A percentile compares a stretch with the other conserved stretches of the same genome.
Conservation (phyloP, 208 protist genomes). For the Naegleria fowleri region DNA sequence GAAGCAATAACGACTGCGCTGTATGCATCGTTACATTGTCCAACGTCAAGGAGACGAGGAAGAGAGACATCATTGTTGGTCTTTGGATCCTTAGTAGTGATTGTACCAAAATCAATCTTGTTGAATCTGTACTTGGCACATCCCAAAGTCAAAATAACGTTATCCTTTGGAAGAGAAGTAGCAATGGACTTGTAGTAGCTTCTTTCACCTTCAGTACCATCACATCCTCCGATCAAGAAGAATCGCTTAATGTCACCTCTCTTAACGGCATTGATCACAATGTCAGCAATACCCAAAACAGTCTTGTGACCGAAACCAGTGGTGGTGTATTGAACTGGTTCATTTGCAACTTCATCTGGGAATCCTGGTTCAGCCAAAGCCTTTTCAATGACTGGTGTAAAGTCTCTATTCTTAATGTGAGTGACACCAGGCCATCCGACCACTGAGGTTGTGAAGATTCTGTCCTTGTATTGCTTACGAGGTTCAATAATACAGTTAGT, state of each 20-base stretch:
- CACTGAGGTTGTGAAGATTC: constrained; percentile 54
- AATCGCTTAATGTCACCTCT: constrained; percentile 58
- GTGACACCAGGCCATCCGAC: constrained; percentile 48
- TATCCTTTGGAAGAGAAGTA: constrained; percentile 41
- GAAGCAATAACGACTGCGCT: constrained; percentile 57
- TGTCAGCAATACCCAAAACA: constrained; percentile 37
- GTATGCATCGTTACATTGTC: constrained; percentile 81
- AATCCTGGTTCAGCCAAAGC: constrained; percentile 49
- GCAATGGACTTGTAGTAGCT: constrained; percentile 63
- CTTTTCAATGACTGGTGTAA: constrained; percentile 43
- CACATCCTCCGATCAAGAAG: constrained; percentile 75
- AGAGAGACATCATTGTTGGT: constrained; percentile 50
- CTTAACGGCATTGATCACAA: constrained; percentile 60
- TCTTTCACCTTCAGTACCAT: constrained; percentile 58
- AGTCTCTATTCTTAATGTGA: constrained; percentile 45
- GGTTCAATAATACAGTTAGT: constrained; percentile 74
- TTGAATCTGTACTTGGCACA: constrained; percentile 73
- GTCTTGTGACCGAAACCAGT: constrained; percentile 49
- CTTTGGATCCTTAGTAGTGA: constrained; percentile 34
- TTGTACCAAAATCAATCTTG: constrained; percentile 44
- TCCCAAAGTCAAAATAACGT: constrained; percentile 64
- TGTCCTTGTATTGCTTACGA: constrained; percentile 50
- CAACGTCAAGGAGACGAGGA: constrained; percentile 69
- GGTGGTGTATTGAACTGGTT: constrained; percentile 34
- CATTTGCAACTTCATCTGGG: not conserved